phyloP scores from a whole-genome alignment of 257 asterid genomes.

The Orobanche coerulescens region DNA sequence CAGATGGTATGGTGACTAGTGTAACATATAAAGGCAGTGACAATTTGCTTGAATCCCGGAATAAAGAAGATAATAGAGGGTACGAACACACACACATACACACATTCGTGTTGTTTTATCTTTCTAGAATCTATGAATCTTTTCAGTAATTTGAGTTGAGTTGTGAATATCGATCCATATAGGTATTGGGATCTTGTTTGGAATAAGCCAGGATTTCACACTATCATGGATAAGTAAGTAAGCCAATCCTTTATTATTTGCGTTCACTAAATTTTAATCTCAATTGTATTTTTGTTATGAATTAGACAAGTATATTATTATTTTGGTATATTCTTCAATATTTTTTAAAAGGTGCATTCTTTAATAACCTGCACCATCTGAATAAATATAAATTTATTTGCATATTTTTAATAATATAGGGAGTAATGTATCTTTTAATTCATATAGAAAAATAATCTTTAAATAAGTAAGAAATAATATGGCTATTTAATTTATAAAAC shows the following conservation, averaged over 20 bases:
- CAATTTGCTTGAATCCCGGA: constrained; percentile 33
- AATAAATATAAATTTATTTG: no score
- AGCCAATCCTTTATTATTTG: not conserved
- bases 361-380: no score
- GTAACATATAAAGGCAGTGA: constrained; percentile 42
- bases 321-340: no score
- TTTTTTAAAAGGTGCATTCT: no score
- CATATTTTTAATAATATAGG: no score
- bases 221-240: constrained; percentile 27
- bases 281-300: not conserved
- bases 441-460: no score
- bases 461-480: no score
- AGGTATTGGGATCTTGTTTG: constrained; percentile 51
- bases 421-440: no score
- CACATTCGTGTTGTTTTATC: not conserved
- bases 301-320: no score
- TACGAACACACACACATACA: not conserved
- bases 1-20: constrained; percentile 31
- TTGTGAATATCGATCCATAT: constrained; percentile 19
- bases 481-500: no score
- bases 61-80: constrained; percentile 39
- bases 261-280: not conserved
- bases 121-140: not conserved
- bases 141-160: not conserved
- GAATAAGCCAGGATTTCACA: constrained; percentile 24